Base-by-base conservation (phyloP, 108 stramenopile species). In the Nitzschia sp. region DNA sequence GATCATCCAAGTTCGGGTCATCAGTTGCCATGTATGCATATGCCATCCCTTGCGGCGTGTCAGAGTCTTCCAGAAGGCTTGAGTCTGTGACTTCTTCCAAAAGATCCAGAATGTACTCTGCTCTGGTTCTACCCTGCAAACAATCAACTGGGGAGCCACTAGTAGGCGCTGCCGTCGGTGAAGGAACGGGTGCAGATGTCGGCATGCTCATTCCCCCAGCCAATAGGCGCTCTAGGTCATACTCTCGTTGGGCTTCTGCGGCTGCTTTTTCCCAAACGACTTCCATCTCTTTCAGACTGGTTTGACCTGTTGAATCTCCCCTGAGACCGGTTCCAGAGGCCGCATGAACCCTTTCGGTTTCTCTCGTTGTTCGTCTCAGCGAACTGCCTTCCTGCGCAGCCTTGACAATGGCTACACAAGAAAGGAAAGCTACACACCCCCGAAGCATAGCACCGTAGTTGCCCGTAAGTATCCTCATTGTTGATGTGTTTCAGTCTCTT, bases 1-100 rank as follows among this genome's bases (percentile, higher is more conserved):
- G 80, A 65, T 73, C 69, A 41, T 15, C 8, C 24, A 66, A 15
- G n/a, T 37, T 37, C 7, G 58, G 66, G 53, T 83, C 82, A 54
- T 61, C 44, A 41, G 53, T 61, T 20, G 66, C 53, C 44, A 83
- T 20, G 42, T 62, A 83, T 15, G 21, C 51, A 54, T 56, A 79
- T 10, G 82, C 78, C 60, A 67, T 57, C 11, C 72, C 78, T 53
- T 83, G 78, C 10, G 82, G 78, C 20, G 77, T 70, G 8, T 69
- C 46, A 11, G 52, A n/a, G 57, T 82, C 71, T 10, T 55, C 29
- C 60, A 82, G 46, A 24, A 63, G 15, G 37, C 51, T 38, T 53
- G 41, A 34, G 22, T 55, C 39, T 17, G 76, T 77, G 17, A 66
- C 46, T 3, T 12, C 12, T 22, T 12, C 24, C 11, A 71, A 59